A percentile compares a stretch with the other conserved stretches of the same genome.
Conservation (phyloP, 192 early-diverging fungal genomes). For the Powellomyces hirtus region DNA sequence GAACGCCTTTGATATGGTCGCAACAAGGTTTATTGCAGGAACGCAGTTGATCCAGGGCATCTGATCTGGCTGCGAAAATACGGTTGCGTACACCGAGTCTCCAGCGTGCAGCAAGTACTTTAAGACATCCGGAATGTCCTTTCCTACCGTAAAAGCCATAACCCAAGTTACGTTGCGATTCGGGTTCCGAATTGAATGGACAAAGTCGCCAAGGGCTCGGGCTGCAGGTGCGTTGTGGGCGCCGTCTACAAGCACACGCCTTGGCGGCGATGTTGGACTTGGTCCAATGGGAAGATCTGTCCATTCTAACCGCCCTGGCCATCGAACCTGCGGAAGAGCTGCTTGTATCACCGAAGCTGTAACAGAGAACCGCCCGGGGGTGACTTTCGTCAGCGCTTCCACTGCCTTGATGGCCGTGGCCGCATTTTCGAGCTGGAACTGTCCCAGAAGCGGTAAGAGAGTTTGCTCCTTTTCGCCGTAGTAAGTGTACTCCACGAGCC, state of each 20-base stretch:
- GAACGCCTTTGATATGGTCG: constrained; percentile 25
- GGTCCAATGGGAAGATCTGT: constrained; percentile 15
- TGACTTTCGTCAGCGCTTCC: constrained; percentile 44
- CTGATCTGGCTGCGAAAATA: constrained; percentile 72
- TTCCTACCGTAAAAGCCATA: constrained; percentile 70
- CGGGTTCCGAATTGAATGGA: constrained; percentile 39
- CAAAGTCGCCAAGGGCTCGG: constrained; percentile 59
- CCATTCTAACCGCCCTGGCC: constrained; percentile 87
- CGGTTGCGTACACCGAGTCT: constrained; percentile 67
- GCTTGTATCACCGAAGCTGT: constrained; percentile 12
- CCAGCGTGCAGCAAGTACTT: constrained; percentile 48
- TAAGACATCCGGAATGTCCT: constrained; percentile 63
- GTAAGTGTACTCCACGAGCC: not conserved
- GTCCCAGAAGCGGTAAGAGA: constrained; percentile 54
- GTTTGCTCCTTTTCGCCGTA: not conserved
- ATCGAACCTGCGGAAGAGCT: constrained; percentile 67
- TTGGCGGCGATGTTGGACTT: not conserved
- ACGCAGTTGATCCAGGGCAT: constrained; percentile 85
- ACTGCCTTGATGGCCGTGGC: constrained; percentile 69
- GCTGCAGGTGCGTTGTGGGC: constrained; percentile 85
- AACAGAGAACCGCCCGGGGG: constrained; percentile 16
- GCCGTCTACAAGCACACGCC: constrained; percentile 77
- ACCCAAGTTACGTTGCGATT: constrained; percentile 63
- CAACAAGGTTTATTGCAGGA: constrained; percentile 46
- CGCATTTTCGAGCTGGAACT: constrained; percentile 78